Evolutionary conservation across 106 monocot genomes (phyloP), one percentile per base, ranked within the genome.

Genomic region (Dioscorea zingiberensis): DNA sequence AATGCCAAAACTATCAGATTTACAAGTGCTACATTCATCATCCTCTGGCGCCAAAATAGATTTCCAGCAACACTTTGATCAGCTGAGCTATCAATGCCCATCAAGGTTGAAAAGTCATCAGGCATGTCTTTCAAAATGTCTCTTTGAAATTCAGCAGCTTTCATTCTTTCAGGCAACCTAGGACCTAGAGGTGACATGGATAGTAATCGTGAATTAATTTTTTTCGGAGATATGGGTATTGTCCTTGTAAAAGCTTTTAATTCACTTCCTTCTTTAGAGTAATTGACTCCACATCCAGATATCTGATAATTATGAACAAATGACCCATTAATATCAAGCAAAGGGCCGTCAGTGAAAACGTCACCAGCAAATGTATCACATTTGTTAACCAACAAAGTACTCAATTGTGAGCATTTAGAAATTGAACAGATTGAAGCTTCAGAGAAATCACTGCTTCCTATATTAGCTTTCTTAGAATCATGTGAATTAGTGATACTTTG

Each of bases 131-230:
- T 69, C 4, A 66, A 75, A 14, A 75, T 67, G 30, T 48, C 55
- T 32, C 73, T 67, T 21, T 60, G 55, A 62, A 58, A 58, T 60
- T 68, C 76, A 19, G 58, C 44, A 71, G 13, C 62, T 61, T 66
- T 83, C 71, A 74, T 77, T 80, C 87, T 90, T 62, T 87, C 80
- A 51, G 79, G 58, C 64, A 74, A 78, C 74, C 70, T 88, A 62
- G 85, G 97, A 66, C 97, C 92, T 47, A 97, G 97, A 30, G 97
- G 97, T 69, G 97, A 97, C 59, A 89, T 63, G 13, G 88, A 86
- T 49, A 84, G 81, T 48, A 88, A 81, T 23, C 87, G 77, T 27
- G 91, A 81, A 51, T 72, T 68, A 27, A 78, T 24, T 71, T 74
- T 77, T 65, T 83, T 81, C 8, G 79, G 81, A 57, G 80, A 79